phyloP scores from a whole-genome alignment of 331 rosid species.

The Pyrus hybrid region DNA sequence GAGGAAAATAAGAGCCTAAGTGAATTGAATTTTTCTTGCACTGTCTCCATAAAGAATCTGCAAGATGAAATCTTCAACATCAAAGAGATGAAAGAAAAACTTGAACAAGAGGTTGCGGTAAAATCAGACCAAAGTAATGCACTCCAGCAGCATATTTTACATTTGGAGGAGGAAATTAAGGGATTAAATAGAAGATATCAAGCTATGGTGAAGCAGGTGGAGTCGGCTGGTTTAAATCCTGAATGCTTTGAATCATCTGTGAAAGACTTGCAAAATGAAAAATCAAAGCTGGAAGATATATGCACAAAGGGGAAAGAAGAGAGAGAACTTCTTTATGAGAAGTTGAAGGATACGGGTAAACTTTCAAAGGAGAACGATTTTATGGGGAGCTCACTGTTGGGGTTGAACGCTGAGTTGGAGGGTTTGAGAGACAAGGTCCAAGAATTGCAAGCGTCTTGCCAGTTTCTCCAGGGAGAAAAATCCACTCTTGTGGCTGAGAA shows the following conservation, averaged over 20 bases:
- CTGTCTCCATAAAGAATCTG: constrained; percentile 39
- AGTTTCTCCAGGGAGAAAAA: constrained; percentile 69
- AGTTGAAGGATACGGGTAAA: constrained; percentile 53
- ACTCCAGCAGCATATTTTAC: constrained; percentile 51
- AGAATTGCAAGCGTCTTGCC: constrained; percentile 56
- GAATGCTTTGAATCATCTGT: constrained; percentile 52
- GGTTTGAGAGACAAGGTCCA: constrained; percentile 39
- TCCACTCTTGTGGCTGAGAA: constrained; percentile 59
- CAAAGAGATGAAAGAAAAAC: constrained; percentile 78
- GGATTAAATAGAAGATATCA: constrained; percentile 57
- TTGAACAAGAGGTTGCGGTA: constrained; percentile 51
- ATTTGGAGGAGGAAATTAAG: constrained; percentile 59
- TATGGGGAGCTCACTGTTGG: constrained; percentile 52
- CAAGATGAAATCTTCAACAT: constrained; percentile 69
- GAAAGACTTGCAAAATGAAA: constrained; percentile 65
- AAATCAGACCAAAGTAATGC: constrained; percentile 52
- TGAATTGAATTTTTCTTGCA: constrained; percentile 46
- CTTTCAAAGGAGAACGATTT: constrained; percentile 47
- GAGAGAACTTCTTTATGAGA: constrained; percentile 59
- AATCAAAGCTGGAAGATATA: constrained; percentile 50
- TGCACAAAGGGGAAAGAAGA: constrained; percentile 47
- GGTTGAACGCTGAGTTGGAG: constrained; percentile 52
- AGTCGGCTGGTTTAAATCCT: constrained; percentile 65
- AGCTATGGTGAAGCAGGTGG: constrained; percentile 59
- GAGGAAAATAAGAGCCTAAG: constrained; percentile 56